These are phyloP conservation scores for Fomitopsis pinicola DNA, from an alignment of 1,284 basidiomycete species.

Conservation along the genomic window DNA sequence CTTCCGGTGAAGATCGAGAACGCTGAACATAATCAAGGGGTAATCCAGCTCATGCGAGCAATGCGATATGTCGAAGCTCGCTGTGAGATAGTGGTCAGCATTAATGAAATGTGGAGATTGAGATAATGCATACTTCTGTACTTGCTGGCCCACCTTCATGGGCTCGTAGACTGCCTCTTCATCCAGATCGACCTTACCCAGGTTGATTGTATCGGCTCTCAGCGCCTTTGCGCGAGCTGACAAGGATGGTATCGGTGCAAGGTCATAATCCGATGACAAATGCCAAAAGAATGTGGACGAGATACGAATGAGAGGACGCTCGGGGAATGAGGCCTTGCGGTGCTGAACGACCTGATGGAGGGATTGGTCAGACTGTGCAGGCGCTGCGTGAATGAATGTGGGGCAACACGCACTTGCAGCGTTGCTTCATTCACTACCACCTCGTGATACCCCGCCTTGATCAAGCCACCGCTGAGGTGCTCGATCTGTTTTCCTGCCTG, in stretches of 20 bases:
- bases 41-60: slow-evolving; percentile 43
- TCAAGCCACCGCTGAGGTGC: slow-evolving; percentile 80
- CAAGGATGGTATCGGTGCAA: slow-evolving; percentile 62
- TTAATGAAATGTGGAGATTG: background rate
- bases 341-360: slow-evolving; percentile 56
- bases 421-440: slow-evolving; percentile 85
- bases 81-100: slow-evolving; percentile 32
- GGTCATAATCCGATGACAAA: slow-evolving; percentile 78
- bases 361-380: background rate
- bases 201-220: slow-evolving; percentile 32
- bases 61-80: slow-evolving; percentile 78
- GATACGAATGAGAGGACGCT: slow-evolving; percentile 84
- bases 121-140: slow-evolving; percentile 60
- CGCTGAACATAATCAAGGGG: slow-evolving; percentile 10
- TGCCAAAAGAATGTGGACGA: slow-evolving; percentile 96
- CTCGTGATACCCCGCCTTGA: slow-evolving; percentile 91
- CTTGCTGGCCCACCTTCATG: slow-evolving; percentile 85
- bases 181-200: slow-evolving; percentile 36
- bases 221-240: slow-evolving; percentile 38
- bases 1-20: slow-evolving; percentile 49
- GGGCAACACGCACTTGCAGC: slow-evolving; percentile 44
- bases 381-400: no score
- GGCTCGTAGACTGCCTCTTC: slow-evolving; percentile 54
- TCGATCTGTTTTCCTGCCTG: slow-evolving; percentile 94
- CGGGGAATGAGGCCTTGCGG: slow-evolving; percentile 53